phyloP scores from a whole-genome alignment of 306 rosid species.

The Heteromeles arbutifolia region DNA sequence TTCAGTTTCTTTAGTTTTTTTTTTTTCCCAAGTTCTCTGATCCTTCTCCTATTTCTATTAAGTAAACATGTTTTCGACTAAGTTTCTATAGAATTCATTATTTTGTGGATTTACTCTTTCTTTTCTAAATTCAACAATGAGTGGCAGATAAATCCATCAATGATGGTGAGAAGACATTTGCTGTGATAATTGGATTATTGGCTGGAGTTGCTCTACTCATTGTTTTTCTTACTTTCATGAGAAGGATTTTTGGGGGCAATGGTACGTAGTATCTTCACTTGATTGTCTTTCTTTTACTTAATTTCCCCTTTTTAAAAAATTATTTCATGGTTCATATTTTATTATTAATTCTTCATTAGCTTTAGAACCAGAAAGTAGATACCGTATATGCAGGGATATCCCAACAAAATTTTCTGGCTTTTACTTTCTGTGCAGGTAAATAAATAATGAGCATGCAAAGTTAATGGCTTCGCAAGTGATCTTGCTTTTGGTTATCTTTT shows the following conservation, averaged over 20 bases:
- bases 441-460: conserved; percentile 22
- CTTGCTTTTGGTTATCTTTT: conserved; percentile 30
- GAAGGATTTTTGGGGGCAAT: conserved; percentile 45
- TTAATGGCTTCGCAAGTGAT: conserved; percentile 20
- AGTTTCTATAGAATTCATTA: background rate
- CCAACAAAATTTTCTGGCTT: background rate
- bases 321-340: background rate
- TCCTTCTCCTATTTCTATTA: background rate
- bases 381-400: background rate
- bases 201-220: conserved; percentile 81
- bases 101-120: background rate
- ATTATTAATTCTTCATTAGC: background rate
- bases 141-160: conserved; percentile 46
- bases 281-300: background rate
- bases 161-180: conserved; percentile 82
- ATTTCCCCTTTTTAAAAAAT: background rate
- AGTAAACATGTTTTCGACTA: background rate
- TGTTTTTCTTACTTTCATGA: conserved; percentile 63
- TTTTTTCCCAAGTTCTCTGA: too few species aligned
- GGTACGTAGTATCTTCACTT: conserved; percentile 33
- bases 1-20: background rate
- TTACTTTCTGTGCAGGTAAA: conserved; percentile 62
- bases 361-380: background rate
- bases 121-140: background rate
- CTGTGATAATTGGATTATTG: conserved; percentile 75